These are phyloP conservation scores for Marasmius tenuissimus DNA, from an alignment of 1,284 basidiomycete genomes.

Conservation along the genomic window DNA sequence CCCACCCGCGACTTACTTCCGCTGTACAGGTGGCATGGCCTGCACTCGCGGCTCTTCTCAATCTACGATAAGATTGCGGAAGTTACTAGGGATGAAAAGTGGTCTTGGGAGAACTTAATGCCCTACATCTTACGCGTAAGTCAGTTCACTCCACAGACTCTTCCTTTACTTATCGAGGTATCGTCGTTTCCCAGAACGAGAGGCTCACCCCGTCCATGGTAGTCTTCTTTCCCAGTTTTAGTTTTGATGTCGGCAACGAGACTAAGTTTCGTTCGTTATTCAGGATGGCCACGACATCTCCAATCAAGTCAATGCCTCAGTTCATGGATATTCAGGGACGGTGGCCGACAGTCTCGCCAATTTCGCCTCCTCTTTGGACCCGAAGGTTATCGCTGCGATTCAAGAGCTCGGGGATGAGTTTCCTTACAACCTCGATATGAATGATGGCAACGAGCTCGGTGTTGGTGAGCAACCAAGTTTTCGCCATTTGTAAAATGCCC, in stretches of 20 bases:
- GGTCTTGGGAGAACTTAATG: conserved; percentile 3
- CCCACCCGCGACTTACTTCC: neutral
- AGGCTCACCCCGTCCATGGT: neutral
- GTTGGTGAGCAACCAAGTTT: neutral
- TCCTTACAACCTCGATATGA: neutral
- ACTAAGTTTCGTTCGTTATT: neutral
- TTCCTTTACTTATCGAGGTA: neutral
- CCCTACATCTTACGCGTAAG: conserved; percentile 2
- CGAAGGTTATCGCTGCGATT: neutral
- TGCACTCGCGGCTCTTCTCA: neutral
- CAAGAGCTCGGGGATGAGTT: neutral
- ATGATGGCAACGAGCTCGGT: neutral
- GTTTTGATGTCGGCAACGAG: neutral
- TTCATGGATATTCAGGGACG: neutral
- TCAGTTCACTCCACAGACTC: neutral
- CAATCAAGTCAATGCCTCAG: neutral
- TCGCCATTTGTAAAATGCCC: too few species aligned
- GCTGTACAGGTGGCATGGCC: neutral
- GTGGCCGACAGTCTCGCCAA: neutral
- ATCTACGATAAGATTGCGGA: neutral
- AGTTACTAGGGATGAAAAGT: neutral
- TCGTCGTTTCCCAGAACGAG: neutral
- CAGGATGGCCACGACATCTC: neutral
- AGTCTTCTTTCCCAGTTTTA: neutral
- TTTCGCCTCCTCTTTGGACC: neutral